Evolutionary conservation across 23 red algal genomes (phyloP).

Genomic region (Pyropia haitanensis): DNA sequence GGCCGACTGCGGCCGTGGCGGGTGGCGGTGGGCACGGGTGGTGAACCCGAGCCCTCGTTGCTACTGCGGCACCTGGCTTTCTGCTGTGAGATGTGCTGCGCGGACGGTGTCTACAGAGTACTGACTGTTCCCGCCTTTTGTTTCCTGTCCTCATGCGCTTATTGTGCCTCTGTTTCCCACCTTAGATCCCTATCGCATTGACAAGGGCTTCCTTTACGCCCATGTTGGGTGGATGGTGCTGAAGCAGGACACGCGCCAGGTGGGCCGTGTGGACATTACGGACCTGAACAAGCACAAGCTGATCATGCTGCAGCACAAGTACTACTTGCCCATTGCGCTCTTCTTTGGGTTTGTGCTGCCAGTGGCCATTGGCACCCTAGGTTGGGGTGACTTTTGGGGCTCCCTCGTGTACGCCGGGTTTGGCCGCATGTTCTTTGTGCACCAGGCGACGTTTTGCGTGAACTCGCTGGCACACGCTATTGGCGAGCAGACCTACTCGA

Average conservation of each 20-base stretch:
- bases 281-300: slow-evolving; percentile 73
- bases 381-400: slow-evolving; percentile 92
- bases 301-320: slow-evolving; percentile 85
- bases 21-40: too few species aligned
- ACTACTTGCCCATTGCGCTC: slow-evolving; percentile 87
- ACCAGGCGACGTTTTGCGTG: slow-evolving; percentile 96
- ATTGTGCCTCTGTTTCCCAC: neutral
- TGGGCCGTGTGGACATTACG: slow-evolving; percentile 88
- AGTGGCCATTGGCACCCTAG: slow-evolving; percentile 42
- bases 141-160: neutral
- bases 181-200: slow-evolving; percentile 77
- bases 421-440: slow-evolving; percentile 97
- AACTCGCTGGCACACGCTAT: slow-evolving; percentile 92
- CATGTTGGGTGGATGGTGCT: slow-evolving; percentile 98
- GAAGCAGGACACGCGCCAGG: slow-evolving; percentile 68
- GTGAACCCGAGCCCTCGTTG: too few species aligned
- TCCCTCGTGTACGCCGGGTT: slow-evolving; percentile 95
- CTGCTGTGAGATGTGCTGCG: too few species aligned
- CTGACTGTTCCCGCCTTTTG: neutral
- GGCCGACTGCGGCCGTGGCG: too few species aligned
- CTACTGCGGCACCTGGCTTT: too few species aligned
- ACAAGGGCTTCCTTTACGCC: slow-evolving; percentile 98
- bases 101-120: too few species aligned
- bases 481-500: slow-evolving; percentile 85
- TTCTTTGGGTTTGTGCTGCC: slow-evolving; percentile 88